Conservation (phyloP, 1,284 basidiomycete species). For the Melampsora larici-populina region DNA sequence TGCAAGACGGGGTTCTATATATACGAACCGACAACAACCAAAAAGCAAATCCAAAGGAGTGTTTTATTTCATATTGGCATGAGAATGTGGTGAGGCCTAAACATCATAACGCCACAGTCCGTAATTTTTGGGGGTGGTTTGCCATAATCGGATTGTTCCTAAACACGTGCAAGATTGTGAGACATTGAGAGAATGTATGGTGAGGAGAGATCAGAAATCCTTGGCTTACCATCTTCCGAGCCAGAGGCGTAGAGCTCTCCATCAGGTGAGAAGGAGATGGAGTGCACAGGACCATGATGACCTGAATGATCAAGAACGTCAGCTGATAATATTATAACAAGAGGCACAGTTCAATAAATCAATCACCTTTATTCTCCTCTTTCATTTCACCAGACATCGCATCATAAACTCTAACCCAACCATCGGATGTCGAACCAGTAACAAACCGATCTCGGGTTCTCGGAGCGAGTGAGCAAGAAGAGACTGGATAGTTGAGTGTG, state of each 20-base stretch:
- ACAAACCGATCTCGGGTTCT: conserved; percentile 82
- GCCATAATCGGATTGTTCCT: conserved; percentile 39
- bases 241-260: conserved; percentile 96
- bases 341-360: background rate
- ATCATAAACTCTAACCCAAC: conserved; percentile 93
- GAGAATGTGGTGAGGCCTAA: background rate
- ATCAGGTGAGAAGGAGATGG: conserved; percentile 88
- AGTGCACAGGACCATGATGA: conserved; percentile 95
- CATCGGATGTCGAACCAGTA: conserved; percentile 82
- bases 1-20: too few relatives aligned
- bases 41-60: too few relatives aligned
- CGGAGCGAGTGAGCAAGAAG: conserved; percentile 66
- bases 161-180: background rate
- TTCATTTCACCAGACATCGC: conserved; percentile 77
- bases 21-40: too few relatives aligned
- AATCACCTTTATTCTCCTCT: conserved; percentile 77
- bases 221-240: conserved; percentile 34
- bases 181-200: background rate
- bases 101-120: conserved; percentile 38
- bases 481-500: conserved; percentile 56
- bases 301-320: conserved; percentile 52
- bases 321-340: background rate
- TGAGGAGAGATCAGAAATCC: background rate
- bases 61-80: too few relatives aligned
- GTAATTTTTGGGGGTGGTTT: conserved; percentile 40